Evolutionary conservation across 331 rosid genomes (phyloP), one percentile per base, ranked within the genome.

Genomic region (Pyrus hybrid): DNA sequence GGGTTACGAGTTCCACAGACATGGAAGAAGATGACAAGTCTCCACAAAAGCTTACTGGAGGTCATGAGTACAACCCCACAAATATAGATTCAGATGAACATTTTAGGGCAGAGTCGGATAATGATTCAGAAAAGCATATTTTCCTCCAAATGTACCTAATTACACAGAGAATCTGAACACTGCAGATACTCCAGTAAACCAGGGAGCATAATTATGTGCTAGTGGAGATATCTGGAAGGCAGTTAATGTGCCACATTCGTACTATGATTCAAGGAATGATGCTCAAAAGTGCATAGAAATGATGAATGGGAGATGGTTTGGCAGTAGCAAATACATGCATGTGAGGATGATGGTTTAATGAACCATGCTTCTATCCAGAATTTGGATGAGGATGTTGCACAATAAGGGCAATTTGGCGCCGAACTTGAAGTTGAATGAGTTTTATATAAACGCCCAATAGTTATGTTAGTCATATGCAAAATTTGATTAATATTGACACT

Each of bases 191-290:
- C 63, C 81, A 20, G 60, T 76, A 68, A 71, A 80, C 71, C 86
- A 77, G 79, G 87, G 85, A 71, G 78, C 45, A 21, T 84, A 88
- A 67, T 79, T 87, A 41, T 37, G 87, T 43, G 80, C 93, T 67
- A 70, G 77, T 22, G 81, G 78, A 76, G 89, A 81, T 79, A 87
- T 78, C 65, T 89, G 93, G 96, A 90, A 86, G 41, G 80, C 86
- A 54, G 83, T 76, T 81, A 86, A 76, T 77, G 74, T 87, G 82
- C 85, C 92, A 37, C 91, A 89, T 77, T 56, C 96, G 70, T 90
- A 80, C 85, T 87, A 84, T 86, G 92, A 85, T 79, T 79, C 97
- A 30, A 30, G 33, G 33, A 30, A 30, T 30, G 33, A 30, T 30
- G 33, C 30, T 29, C 5, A 29, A 29, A 3, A 29, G 30, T 29